Base-by-base conservation (phyloP, 1,139 yeast genomes). In the Pneumocystis sp. region DNA sequence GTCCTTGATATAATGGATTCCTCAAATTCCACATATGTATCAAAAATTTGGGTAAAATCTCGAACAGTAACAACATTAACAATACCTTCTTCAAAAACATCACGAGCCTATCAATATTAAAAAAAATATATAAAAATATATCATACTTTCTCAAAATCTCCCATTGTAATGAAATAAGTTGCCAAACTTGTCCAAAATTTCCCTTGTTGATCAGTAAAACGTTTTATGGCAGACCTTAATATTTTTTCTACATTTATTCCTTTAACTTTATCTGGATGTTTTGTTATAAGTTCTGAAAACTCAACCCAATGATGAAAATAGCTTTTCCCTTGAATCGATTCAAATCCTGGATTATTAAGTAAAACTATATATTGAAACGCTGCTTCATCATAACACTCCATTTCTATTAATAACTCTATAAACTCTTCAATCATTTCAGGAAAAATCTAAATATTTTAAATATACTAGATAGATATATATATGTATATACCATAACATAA, bases 31-130 rank as follows among this genome's bases (percentile, higher is more conserved):
- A 85, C 75, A 71, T 82, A 85, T 3, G 83, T 76, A 72, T 88
- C 89, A 74, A 83, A 90, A 0, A 89, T 76, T 42, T 78, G 71
- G 0, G 86, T 80, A 72, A 89, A 89, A 69, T 87, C 95, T 45
- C 79, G 77, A 1, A 86, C 76, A 0, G 89, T 83, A 3, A 73
- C 68, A 10, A 85, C 82, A 1, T 76, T 70, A 0, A 73, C 69
- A 37, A 79, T 70, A 0, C 85, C 86, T 59, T 77, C 75, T 65
- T 81, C 82, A 70, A 80, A 84, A 25, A 78, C 76, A 61, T 78
- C 79, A 42, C 85, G 75, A 0, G 84, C 83, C 62, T 78, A 77
- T 15, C 15, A 31, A 8, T 17, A 34, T 37, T 56, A 29, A 19
- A 39, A 61, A 62, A 19, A 8, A 21, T 1, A 62, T 39, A 34